These are phyloP conservation scores for Umbelopsis sp. DNA, from an alignment of 371 early-diverging fungal species.

Conservation along the genomic window DNA sequence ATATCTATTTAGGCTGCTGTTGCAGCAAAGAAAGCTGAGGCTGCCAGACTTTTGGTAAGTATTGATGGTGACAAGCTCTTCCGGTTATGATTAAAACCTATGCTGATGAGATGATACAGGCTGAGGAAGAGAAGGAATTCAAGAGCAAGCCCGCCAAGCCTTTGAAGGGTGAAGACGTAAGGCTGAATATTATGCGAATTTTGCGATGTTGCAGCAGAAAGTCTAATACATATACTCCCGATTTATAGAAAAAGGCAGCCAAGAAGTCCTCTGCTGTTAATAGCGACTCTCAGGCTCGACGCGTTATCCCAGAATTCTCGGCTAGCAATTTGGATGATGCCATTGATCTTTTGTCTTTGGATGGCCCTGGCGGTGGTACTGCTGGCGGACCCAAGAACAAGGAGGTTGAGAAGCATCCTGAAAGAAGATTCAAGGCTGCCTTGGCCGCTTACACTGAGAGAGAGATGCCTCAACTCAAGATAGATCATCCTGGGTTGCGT, in stretches of 20 bases:
- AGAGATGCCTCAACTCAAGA: constrained; percentile 59
- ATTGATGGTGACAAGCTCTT: too few species aligned
- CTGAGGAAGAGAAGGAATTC: constrained; percentile 48
- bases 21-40: constrained; percentile 46
- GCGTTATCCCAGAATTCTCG: constrained; percentile 65
- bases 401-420: constrained; percentile 82
- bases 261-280: constrained; percentile 59
- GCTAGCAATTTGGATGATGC: constrained; percentile 85
- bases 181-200: neutral
- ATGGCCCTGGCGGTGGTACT: constrained; percentile 35
- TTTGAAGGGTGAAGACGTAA: constrained; percentile 31
- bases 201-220: neutral
- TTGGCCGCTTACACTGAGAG: constrained; percentile 72
- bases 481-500: constrained; percentile 77
- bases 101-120: constrained; percentile 26
- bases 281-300: constrained; percentile 43
- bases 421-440: constrained; percentile 84
- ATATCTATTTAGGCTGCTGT: constrained; percentile 35
- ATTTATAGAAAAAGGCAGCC: constrained; percentile 53
- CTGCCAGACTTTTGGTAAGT: constrained; percentile 37
- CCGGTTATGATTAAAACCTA: too few species aligned
- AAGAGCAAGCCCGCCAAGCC: constrained; percentile 33
- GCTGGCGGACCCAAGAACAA: constrained; percentile 46
- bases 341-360: constrained; percentile 60
- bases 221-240: neutral